phyloP scores from a whole-genome alignment of 768 basidiomycete species.

The Suillus ampliporus region DNA sequence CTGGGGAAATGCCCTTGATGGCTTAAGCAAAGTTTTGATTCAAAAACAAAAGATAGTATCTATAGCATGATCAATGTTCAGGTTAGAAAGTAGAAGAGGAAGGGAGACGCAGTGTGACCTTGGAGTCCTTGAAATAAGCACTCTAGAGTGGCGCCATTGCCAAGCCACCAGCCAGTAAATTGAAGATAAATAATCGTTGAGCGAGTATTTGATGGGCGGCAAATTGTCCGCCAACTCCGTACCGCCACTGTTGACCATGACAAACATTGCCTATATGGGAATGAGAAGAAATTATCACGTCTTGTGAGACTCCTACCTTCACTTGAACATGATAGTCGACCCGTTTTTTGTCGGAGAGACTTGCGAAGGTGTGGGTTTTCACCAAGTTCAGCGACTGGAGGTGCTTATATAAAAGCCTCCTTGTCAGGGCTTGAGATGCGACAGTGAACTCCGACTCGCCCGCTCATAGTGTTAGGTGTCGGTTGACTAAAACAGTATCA shows the following conservation, averaged over 20 bases:
- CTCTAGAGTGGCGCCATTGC: constrained; percentile 58
- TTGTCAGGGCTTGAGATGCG: constrained; percentile 57
- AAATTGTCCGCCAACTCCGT: constrained; percentile 18
- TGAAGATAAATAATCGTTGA: constrained; percentile 56
- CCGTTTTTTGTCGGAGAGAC: constrained; percentile 56
- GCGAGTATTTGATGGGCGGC: constrained; percentile 41
- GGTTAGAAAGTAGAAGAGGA: background rate
- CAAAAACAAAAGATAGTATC: constrained; percentile 67
- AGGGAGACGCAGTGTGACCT: constrained; percentile 44
- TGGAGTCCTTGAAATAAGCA: constrained; percentile 65
- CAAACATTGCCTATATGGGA: constrained; percentile 66
- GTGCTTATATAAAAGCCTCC: constrained; percentile 57
- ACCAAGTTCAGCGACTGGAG: constrained; percentile 45
- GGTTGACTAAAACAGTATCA: constrained; percentile 42
- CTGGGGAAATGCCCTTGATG: constrained; percentile 21
- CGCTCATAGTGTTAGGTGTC: constrained; percentile 48
- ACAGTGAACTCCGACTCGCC: constrained; percentile 41
- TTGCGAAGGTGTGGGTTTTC: constrained; percentile 51
- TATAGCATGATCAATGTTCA: constrained; percentile 26
- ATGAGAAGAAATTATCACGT: background rate
- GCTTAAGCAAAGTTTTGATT: constrained; percentile 37
- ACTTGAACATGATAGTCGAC: constrained; percentile 43
- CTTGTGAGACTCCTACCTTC: constrained; percentile 40
- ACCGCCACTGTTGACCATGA: constrained; percentile 62
- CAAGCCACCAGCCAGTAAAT: constrained; percentile 53